Evolutionary conservation across 441 rosid species (phyloP), one percentile per base, ranked within the genome.

Genomic region (Sinapis alba): DNA sequence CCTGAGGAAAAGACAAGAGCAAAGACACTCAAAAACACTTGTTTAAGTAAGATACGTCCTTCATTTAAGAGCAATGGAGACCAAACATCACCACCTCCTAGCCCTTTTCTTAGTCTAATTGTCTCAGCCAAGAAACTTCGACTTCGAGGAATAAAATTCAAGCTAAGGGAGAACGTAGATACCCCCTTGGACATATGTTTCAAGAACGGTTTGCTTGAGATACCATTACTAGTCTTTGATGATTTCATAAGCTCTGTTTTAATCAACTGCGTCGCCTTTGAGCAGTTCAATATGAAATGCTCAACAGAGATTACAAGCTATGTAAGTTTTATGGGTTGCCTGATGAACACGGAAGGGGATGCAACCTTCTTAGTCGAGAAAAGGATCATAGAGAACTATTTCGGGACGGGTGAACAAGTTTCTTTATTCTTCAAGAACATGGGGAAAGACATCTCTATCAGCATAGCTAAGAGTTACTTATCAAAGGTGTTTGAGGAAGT

Each of bases 351-450:
- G 0, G 62, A 26, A 6, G 62, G n/a, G 19, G 62, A 58, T 58
- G 34, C 62, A 1, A 24, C 62, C 2, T 58, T 13, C 34, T 3
- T 58, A 24, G 15, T 7, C 1, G 62, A 58, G 62, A 58, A 26
- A 58, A 36, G 62, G 19, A 58, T 58, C 62, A 26, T 58, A 24
- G 62, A 58, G 34, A 58, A 58, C 62, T 58, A 58, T 1, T 58
- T 58, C 0, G 62, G 62, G 6, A 58, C 34, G 5, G 62, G 62
- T 2, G 34, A 58, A 24, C 19, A 58, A 24, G 62, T 58, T 5
- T 58, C 62, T 58, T 6, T 24, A 1, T 58, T 58, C 34, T 58
- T 58, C 34, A 58, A 58, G 9, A 26, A 26, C 34, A 58, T n/a
- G 0, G 34, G 62, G 19, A 58, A 26, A 24, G 62, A 26, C 19